Conservation (phyloP, 495 filamentous ascomycete genomes). For the Penicillium atrosanguineum region DNA sequence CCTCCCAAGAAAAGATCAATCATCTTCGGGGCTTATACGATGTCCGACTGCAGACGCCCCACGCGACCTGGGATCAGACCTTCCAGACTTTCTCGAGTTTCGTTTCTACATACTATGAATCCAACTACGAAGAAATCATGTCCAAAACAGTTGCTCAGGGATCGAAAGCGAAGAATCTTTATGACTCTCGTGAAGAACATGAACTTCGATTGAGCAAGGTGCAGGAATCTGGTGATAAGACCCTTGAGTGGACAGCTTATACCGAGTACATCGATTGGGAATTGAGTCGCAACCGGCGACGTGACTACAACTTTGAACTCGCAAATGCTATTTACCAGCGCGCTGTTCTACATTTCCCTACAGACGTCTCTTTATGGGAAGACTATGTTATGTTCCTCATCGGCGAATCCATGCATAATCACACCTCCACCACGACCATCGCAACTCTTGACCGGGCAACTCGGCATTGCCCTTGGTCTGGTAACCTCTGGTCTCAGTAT, state of each 20-base stretch:
- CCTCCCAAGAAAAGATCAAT: slow-evolving; percentile 57
- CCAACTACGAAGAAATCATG: slow-evolving; percentile 79
- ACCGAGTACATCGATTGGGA: slow-evolving; percentile 85
- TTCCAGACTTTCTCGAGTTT: slow-evolving; percentile 81
- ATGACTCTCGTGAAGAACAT: slow-evolving; percentile 63
- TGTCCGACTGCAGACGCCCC: slow-evolving; percentile 72
- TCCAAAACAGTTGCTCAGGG: slow-evolving; percentile 61
- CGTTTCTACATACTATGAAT: slow-evolving; percentile 70
- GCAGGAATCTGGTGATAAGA: slow-evolving; percentile 53
- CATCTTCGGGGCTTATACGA: slow-evolving; percentile 68
- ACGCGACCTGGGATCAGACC: slow-evolving; percentile 81
- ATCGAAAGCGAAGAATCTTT: slow-evolving; percentile 66
- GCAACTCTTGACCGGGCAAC: slow-evolving; percentile 71
- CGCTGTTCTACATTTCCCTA: slow-evolving; percentile 64
- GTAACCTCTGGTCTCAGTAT: slow-evolving; percentile 84
- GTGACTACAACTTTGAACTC: slow-evolving; percentile 55
- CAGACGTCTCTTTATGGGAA: slow-evolving; percentile 72
- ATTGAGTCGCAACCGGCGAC: slow-evolving; percentile 54
- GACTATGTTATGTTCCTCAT: slow-evolving; percentile 75
- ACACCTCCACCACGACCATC: slow-evolving; percentile 37
- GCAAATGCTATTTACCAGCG: slow-evolving; percentile 77
- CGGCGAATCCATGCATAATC: slow-evolving; percentile 39
- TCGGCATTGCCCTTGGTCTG: slow-evolving; percentile 88
- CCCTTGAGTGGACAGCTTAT: slow-evolving; percentile 57
- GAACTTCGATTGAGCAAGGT: slow-evolving; percentile 68